Evolutionary conservation across 495 filamentous ascomycete species (phyloP), one percentile per base, ranked within the genome.

Genomic region (Penicillium crystallinum): DNA sequence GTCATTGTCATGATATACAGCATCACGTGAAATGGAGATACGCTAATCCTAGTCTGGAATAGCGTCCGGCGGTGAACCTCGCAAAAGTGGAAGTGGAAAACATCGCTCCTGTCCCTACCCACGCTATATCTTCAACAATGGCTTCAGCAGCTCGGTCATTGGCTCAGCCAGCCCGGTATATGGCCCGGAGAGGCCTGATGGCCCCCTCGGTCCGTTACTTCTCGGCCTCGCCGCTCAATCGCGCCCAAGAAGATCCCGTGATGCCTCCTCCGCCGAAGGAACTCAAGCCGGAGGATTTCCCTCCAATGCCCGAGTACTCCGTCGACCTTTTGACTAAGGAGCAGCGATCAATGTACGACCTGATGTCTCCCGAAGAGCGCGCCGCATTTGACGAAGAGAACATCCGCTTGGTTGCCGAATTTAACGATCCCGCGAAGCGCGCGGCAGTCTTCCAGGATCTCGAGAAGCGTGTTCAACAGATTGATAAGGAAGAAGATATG

Each of bases 321-420:
- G 63, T 66, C 27, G 67, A 74, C 1, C 49, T 58, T 8, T 61
- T 82, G 30, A 62, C 50, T 39, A 53, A 68, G 15, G 69, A 75
- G 43, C 70, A 74, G 35, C 74, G 71, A 29, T 70, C 70, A 6
- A 65, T 68, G 63, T 82, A 79, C 52, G 67, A 78, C 35, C 56
- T 73, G 57, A 54, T 81, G 54, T 65, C 77, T 6, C 70, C 72
- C 2, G 69, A 78, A 43, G 75, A 81, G 29, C 70, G 68, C 25
- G 53, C 57, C 22, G 54, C 68, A 15, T 81, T 77, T 37, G 71
- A 77, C 52, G 64, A 62, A 25, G 64, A 70, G 49, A 73, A 73
- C 46, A 62, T 55, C 41, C 57, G 54, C 15, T 40, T 69, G 15
- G 68, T 73, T 17, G 66, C 64, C 45, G 62, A 73, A 29, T 77